These are phyloP conservation scores for Tulasnella sp. DNA, from an alignment of 768 basidiomycete species.

Conservation along the genomic window DNA sequence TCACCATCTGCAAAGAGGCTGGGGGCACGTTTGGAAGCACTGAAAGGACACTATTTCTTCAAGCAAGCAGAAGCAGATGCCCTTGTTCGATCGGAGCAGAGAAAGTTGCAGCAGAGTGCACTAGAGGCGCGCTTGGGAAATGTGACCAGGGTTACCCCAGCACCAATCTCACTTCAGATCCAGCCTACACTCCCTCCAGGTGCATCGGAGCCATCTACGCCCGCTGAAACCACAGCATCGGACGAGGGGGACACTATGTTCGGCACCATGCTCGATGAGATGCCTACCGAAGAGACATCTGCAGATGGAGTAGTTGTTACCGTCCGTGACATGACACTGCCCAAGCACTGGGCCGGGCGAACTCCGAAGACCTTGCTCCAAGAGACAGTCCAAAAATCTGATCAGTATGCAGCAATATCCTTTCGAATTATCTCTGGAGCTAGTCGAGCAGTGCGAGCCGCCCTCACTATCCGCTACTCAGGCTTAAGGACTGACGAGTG, in stretches of 20 bases:
- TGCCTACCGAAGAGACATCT: conserved; percentile 44
- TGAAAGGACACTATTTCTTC: conserved; percentile 58
- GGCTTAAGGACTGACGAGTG: conserved; percentile 48
- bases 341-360: conserved; percentile 73
- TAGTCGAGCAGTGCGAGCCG: conserved; percentile 66
- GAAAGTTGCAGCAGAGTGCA: conserved; percentile 34
- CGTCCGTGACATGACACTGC: conserved; percentile 58
- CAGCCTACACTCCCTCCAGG: no score
- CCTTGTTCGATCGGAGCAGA: conserved; percentile 42
- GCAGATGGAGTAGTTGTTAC: conserved; percentile 28
- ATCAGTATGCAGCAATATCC: conserved; percentile 63
- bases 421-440: conserved; percentile 53
- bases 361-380: conserved; percentile 64
- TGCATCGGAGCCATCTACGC: not conserved
- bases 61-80: conserved; percentile 53
- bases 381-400: conserved; percentile 54
- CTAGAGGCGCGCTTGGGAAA: conserved; percentile 22
- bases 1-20: conserved; percentile 24
- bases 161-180: not conserved
- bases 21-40: conserved; percentile 34
- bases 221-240: not conserved
- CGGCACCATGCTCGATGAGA: conserved; percentile 59
- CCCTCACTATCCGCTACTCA: conserved; percentile 64
- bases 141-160: conserved; percentile 10
- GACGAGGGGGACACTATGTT: conserved; percentile 41